A percentile compares a stretch with the other conserved stretches of the same genome.
These are phyloP conservation scores for Aspergillus tubingensis DNA, from an alignment of 2,329 filamentous ascomycete species.

Conservation along the genomic window DNA sequence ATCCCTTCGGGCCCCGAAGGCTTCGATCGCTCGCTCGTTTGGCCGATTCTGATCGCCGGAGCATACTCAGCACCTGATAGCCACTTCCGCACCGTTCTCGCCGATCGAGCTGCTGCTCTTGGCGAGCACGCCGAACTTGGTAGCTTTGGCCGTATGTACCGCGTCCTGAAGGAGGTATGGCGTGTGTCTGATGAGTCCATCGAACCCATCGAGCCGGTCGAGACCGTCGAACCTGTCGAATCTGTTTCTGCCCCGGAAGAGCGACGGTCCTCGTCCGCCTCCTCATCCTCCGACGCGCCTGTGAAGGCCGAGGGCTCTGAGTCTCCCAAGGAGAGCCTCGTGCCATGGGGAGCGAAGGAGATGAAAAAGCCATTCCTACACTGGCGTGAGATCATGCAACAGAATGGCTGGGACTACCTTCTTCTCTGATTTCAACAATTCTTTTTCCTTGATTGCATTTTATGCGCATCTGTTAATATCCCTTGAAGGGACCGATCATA, in stretches of 20 bases:
- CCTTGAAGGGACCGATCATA: constrained; percentile 23
- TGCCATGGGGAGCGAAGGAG: constrained; percentile 20
- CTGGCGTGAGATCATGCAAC: constrained; percentile 93
- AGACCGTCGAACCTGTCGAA: constrained; percentile 62
- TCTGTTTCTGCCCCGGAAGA: constrained; percentile 9
- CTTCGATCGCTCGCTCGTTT: constrained; percentile 87
- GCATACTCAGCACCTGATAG: constrained; percentile 73
- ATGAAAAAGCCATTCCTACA: constrained; percentile 66
- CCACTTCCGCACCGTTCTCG: constrained; percentile 74
- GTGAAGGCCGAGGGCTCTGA: constrained; percentile 25
- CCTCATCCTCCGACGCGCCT: constrained; percentile 8
- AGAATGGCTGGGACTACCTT: constrained; percentile 89
- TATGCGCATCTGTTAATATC: constrained; percentile 14
- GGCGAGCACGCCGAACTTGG: constrained; percentile 78
- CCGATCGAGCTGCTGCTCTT: constrained; percentile 71
- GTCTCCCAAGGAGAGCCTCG: constrained; percentile 15
- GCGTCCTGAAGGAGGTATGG: constrained; percentile 83
- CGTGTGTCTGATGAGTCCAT: constrained; percentile 64
- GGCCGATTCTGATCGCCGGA: constrained; percentile 89
- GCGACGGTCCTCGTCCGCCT: constrained; percentile 9
- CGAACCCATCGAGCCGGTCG: constrained; percentile 19
- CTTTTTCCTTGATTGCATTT: constrained; percentile 18
- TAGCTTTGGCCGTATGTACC: constrained; percentile 80
- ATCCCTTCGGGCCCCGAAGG: constrained; percentile 80
- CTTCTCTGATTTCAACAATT: constrained; percentile 65